Evolutionary conservation across 768 basidiomycete genomes (phyloP).

Genomic region (Suillus tomentosus): DNA sequence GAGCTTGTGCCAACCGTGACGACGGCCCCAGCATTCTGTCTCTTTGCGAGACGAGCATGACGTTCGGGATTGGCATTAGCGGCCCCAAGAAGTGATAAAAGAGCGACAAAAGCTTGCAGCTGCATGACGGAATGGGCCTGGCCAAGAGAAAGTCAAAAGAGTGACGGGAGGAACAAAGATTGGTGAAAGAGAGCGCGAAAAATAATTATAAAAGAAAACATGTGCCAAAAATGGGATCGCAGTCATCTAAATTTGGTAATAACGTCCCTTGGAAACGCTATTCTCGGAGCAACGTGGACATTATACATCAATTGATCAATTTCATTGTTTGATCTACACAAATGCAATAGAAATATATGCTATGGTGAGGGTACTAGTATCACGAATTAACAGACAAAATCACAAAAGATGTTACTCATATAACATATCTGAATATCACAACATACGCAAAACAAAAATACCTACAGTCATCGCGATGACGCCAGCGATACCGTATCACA

Average conservation of each 20-base stretch:
- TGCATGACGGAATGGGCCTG: slow-evolving; percentile 40
- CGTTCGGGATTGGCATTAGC: slow-evolving; percentile 39
- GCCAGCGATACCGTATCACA: slow-evolving; percentile 18
- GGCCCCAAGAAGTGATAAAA: slow-evolving; percentile 44
- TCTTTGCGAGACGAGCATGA: slow-evolving; percentile 43
- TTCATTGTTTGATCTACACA: not conserved
- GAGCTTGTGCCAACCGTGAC: not conserved
- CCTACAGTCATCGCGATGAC: slow-evolving; percentile 22
- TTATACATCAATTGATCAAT: no score
- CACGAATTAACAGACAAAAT: slow-evolving; percentile 21
- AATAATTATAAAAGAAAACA: no score
- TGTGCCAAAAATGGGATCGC: no score
- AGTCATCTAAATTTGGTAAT: not conserved
- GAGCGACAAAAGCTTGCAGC: slow-evolving; percentile 43
- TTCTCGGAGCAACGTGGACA: no score
- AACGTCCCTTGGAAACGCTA: not conserved
- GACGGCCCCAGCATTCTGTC: slow-evolving; percentile 26
- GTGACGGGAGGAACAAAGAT: slow-evolving; percentile 3
- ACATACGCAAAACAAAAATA: slow-evolving; percentile 9
- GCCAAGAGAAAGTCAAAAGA: slow-evolving; percentile 17
- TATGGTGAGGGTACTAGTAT: slow-evolving; percentile 18
- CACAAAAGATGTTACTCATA: slow-evolving; percentile 18
- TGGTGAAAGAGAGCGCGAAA: not conserved
- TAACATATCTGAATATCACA: slow-evolving; percentile 9
- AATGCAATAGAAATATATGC: slow-evolving; percentile 33